Evolutionary conservation across 2,329 filamentous ascomycete species (phyloP), one percentile per base, ranked within the genome.

Genomic region (Diaporthe citriasiana): DNA sequence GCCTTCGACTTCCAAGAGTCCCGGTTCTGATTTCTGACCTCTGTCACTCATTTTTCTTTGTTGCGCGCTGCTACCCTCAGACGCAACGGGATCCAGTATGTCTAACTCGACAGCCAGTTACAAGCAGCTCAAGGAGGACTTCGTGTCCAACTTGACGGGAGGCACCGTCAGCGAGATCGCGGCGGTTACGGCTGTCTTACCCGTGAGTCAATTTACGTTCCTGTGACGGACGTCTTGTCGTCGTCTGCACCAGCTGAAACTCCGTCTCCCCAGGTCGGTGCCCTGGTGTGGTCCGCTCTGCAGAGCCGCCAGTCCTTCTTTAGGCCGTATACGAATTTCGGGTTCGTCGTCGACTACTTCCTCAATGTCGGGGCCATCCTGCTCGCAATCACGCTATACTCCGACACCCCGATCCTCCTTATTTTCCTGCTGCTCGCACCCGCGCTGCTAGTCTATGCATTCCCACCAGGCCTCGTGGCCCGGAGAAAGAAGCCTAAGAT

Each of bases 51-150:
- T 15, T 56, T 45, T 59, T 25, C 56, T 65, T 60, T 74, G 60
- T 65, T 27, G 40, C 47, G 30, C 33, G 30, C 69, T 45, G 30
- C 42, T 47, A n/a, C 57, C 53, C 72, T 69, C 38, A 42, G 63
- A 75, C 72, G 56, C 59, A 35, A 68, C 60, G 25, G 38, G 40
- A 50, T 42, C 45, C 75, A 70, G 70, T 59, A 79, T 79, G 76
- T 78, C 82, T 77, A 82, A 82, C 75, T 82, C 80, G 79, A 82
- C 85, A 60, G 83, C 83, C 74, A 92, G 89, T 84, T 98, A 98
- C 87, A 99, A 98, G 85, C 90, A 93, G 80, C 89, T 93, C 78
- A 99, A 99, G 86, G 95, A 97, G 87, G 95, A 95, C 81, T 98
- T 98, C 82, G 97, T 99, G 80, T 98, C 96, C 71, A 94, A 95